Conservation (phyloP, 2,329 filamentous ascomycete genomes). For the Hymenoscyphus fructigenus region DNA sequence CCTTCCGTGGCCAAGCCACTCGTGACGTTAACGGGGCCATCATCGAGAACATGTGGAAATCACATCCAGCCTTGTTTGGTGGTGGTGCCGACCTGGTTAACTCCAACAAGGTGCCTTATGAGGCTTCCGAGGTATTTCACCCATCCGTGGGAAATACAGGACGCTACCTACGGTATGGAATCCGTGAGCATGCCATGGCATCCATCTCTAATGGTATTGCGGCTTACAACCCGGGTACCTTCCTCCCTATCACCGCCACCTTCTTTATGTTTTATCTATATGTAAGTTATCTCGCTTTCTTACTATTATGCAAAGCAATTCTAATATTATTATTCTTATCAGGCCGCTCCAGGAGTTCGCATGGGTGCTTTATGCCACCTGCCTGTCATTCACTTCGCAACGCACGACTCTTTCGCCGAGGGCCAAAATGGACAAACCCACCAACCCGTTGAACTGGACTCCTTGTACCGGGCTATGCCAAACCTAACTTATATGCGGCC, state of each 20-base stretch:
- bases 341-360: slow-evolving; percentile 57
- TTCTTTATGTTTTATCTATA: slow-evolving; percentile 66
- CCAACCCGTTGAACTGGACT: slow-evolving; percentile 57
- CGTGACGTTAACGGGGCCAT: too few relatives aligned
- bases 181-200: slow-evolving; percentile 63
- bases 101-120: slow-evolving; percentile 41
- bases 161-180: slow-evolving; percentile 59
- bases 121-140: slow-evolving; percentile 55
- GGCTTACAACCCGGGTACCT: slow-evolving; percentile 53
- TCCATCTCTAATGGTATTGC: slow-evolving; percentile 58
- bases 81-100: too few relatives aligned
- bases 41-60: too few relatives aligned
- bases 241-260: slow-evolving; percentile 56
- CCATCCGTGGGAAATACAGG: too few relatives aligned
- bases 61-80: too few relatives aligned
- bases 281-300: not conserved
- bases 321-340: too few relatives aligned
- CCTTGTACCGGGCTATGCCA: slow-evolving; percentile 61
- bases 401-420: slow-evolving; percentile 59
- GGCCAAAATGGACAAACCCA: slow-evolving; percentile 63
- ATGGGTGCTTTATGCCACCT: slow-evolving; percentile 59
- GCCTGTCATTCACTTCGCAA: slow-evolving; percentile 58
- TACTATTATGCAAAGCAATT: not conserved
- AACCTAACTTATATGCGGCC: slow-evolving; percentile 61
- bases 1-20: too few relatives aligned